Base-by-base conservation (phyloP, 306 rosid species). In the Myrica gale region DNA sequence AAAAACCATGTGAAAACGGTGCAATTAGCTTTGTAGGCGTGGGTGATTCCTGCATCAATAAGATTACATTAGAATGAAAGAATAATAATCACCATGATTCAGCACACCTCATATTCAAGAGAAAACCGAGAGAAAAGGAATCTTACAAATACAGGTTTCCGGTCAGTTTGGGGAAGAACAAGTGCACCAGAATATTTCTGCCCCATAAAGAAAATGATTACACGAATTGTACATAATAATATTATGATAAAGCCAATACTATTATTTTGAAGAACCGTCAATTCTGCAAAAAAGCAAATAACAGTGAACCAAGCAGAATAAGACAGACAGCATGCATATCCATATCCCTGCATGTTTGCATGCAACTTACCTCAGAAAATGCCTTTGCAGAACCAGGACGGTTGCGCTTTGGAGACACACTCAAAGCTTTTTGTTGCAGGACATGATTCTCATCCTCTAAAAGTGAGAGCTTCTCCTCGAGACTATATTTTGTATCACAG, bases 371-470 rank as follows among this genome's bases (percentile, higher is more conserved):
- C 86, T 92, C 97, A 9, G 93, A 73, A 5, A 88, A 37, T 6
- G 97, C 65, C 91, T 84, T 92, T 6, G 88, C 89, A 82, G 78
- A 68, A 72, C 81, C 88, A 16, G 84, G 85, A 19, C 87, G 96
- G 76, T 56, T 88, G 84, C 87, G 87, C 89, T 87, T 92, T 44
- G 91, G 92, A 43, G 99, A 75, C 63, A 84, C 88, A 83, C 56
- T 85, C 75, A 89, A 82, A 55, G 97, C 79, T 74, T 88, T 95
- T 84, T 89, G 98, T 50, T 96, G 93, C 82, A 95, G 86, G 76
- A 95, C 81, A 0, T 77, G 97, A 86, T 95, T 95, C 84, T 95
- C 99, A 45, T 89, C 88, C 86, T 90, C 93, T 57, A 92, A 85
- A 80, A 79, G 43, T 43, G 78, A 83, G 43, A 90, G 76, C 85